Base-by-base conservation (phyloP, 352 stramenopile species). In the Phytophthora nicotianae region DNA sequence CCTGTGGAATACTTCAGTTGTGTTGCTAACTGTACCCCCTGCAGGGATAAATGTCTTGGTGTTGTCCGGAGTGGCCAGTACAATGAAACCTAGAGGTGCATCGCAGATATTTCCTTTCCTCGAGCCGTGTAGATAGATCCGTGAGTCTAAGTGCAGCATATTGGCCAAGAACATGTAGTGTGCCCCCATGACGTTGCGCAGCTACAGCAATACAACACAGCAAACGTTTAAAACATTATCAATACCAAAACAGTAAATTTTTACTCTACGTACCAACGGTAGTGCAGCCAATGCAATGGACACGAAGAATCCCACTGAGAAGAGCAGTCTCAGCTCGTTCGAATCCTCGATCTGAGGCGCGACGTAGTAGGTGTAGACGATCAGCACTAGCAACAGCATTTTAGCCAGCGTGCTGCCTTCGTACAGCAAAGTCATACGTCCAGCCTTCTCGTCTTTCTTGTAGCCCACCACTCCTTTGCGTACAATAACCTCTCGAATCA, bases 301-400 rank as follows among this genome's bases (percentile, higher is more conserved):
- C n/a, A 77, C 35, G 57, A 88, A 90, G 70, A 91, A 91, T n/a
- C 80, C 82, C 0, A 78, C 77, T 5, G 82, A 88, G 63, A 83
- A 78, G 9, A 90, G 60, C 38, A 89, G 66, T 6, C 74, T 67
- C 20, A 89, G 51, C 38, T 73, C 68, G 29, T 59, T 84, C 24
- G 86, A 78, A 10, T 88, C 72, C 32, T 75, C 70, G 51, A 91
- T 81, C 24, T 71, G 60, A 37, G 77, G 67, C 19, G 68, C 65
- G n/a, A 91, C 26, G 43, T 86, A 91, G 64, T 89, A 88, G 24
- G 77, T 90, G 76, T 91, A 91, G 10, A 91, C 66, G n/a, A 90
- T 60, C 6, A 91, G 69, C 33, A 88, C 72, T 3, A 91, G 78
- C 58, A 89, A 50, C 46, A 91, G 49, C 54, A 88, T 77, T 57